A percentile compares a stretch with the other conserved stretches of the same genome.
Conservation (phyloP, 116 monocot species). For the Zostera marina region DNA sequence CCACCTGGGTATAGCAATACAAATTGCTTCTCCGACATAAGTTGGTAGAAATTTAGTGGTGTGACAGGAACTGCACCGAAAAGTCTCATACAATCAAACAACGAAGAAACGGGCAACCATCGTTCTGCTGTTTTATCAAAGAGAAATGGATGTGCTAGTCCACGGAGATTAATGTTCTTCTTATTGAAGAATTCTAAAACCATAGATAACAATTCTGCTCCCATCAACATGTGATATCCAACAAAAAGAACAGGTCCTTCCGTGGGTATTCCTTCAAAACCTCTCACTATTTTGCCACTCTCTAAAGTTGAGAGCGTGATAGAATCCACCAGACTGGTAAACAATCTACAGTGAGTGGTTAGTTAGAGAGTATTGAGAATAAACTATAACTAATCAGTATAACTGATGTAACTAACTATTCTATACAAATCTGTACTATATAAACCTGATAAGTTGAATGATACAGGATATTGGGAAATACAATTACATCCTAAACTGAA, state of each 20-base stretch:
- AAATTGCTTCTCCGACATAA: conserved; percentile 21
- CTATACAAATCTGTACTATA: too few relatives aligned
- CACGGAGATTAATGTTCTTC: conserved; percentile 18
- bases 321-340: conserved; percentile 3
- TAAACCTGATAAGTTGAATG: too few relatives aligned
- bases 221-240: conserved; percentile 41
- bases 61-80: conserved; percentile 34
- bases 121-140: conserved; percentile 10
- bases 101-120: conserved; percentile 3
- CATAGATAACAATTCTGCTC: conserved; percentile 18
- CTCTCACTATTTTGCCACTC: conserved; percentile 27
- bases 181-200: conserved; percentile 11
- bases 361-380: background rate
- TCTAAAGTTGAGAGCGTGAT: conserved; percentile 31
- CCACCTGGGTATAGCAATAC: conserved; percentile 36
- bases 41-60: conserved; percentile 15
- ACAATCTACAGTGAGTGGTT: conserved; percentile 6
- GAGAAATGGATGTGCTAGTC: conserved; percentile 25
- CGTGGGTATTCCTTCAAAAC: conserved; percentile 30
- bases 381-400: background rate
- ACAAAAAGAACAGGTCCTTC: conserved; percentile 33
- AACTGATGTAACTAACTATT: too few relatives aligned
- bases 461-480: too few relatives aligned
- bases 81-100: conserved; percentile 10
- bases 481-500: too few relatives aligned